Evolutionary conservation across 2,329 filamentous ascomycete genomes (phyloP), one percentile per base, ranked within the genome.

Genomic region (Mariannaea sp.): DNA sequence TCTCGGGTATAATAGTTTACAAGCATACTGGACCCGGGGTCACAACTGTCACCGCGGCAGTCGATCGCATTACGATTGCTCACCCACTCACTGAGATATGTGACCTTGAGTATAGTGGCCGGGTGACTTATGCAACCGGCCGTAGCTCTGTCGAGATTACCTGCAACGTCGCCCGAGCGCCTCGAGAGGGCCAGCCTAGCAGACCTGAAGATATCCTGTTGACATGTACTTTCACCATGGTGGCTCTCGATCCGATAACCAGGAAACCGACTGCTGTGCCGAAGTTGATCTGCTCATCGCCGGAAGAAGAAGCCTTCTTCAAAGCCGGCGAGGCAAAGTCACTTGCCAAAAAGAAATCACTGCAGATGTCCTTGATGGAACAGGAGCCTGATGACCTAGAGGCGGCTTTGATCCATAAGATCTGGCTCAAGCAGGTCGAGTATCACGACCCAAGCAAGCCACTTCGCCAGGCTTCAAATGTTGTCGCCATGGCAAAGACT

Each of bases 21-120:
- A 89, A 87, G 57, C 75, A 85, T 77, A 71, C 81, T 75, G 65
- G 89, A 71, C 44, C 86, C 74, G 49, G 79, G 78, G 65, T 78
- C 12, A 79, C 76, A 0, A 77, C 73, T 1, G 78, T 80, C 14
- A 80, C 78, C 2, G 78, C 78, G 0, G 78, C 77, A 1, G 61
- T 80, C 13, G 77, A 80, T 54, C 71, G 78, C 9, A 79, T 80
- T 65, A 77, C 73, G 7, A 77, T 92, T 60, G 82, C 88, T 41
- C 82, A 89, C 54, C 87, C 88, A 1, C 75, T 92, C 19, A 87
- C 83, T 30, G 87, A 91, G 64, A 90, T 92, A 48, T 91, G 88
- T 60, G 88, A 92, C 68, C 80, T 92, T 8, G 85, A 92, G 65
- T 80, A 90, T 32, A 89, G 85, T 36, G 78, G 78, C 3, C 75